A percentile compares a stretch with the other conserved stretches of the same genome.
phyloP scores from a whole-genome alignment of 2,329 filamentous ascomycete species.

The Colletotrichum costaricense region DNA sequence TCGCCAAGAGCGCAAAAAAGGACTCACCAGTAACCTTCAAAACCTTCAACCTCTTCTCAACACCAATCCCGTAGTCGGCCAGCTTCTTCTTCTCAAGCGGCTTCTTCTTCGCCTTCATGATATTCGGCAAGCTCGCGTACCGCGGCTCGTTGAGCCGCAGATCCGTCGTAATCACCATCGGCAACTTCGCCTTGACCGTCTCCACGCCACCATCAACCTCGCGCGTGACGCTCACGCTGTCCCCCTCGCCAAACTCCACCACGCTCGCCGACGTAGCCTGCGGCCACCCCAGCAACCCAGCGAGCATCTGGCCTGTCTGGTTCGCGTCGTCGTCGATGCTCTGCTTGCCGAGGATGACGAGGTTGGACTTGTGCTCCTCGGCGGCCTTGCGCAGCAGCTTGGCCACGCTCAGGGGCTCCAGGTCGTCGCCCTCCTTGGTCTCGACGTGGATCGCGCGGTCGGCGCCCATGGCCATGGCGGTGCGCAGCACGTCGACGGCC shows the following conservation, averaged over 20 bases:
- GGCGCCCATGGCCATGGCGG: slow-evolving; percentile 98
- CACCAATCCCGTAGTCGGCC: slow-evolving; percentile 83
- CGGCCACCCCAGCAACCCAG: slow-evolving; percentile 89
- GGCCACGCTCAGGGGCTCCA: slow-evolving; percentile 92
- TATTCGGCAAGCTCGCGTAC: slow-evolving; percentile 95
- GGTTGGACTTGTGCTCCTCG: slow-evolving; percentile 85
- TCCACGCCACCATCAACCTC: slow-evolving; percentile 97
- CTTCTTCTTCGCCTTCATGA: slow-evolving; percentile 99
- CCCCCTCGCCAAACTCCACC: slow-evolving; percentile 79
- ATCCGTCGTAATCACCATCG: slow-evolving; percentile 95
- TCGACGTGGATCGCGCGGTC: slow-evolving; percentile 93
- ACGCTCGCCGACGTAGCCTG: slow-evolving; percentile 95
- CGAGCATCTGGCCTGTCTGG: slow-evolving; percentile 98
- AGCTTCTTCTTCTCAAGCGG: slow-evolving; percentile 91
- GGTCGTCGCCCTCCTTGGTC: slow-evolving; percentile 76
- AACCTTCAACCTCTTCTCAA: slow-evolving; percentile 83
- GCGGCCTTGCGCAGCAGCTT: slow-evolving; percentile 88
- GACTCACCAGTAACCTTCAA: slow-evolving; percentile 83
- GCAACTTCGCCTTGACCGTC: slow-evolving; percentile 86
- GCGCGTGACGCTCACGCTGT: slow-evolving; percentile 80
- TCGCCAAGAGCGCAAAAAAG: slow-evolving; percentile 36
- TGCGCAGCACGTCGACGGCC: slow-evolving; percentile 87
- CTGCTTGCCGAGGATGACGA: slow-evolving; percentile 97
- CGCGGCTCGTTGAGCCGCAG: slow-evolving; percentile 93
- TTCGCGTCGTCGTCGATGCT: slow-evolving; percentile 96